phyloP scores from a whole-genome alignment of 2,329 filamentous ascomycete genomes.

The Cordyceps pruinosa region DNA sequence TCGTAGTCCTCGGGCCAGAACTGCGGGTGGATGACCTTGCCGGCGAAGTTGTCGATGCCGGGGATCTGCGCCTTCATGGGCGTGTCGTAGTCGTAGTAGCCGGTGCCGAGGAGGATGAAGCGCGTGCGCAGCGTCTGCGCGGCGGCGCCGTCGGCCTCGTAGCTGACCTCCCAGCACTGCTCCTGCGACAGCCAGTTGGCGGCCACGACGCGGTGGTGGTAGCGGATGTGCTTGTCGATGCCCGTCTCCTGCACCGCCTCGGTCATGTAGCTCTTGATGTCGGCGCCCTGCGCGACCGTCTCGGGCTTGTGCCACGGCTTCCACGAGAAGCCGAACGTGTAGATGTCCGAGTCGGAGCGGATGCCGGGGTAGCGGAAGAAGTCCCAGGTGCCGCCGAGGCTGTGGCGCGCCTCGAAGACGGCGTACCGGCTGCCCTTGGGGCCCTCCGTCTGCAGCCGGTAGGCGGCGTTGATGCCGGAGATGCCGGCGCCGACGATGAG shows the following conservation, averaged over 20 bases:
- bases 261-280: conserved; percentile 49
- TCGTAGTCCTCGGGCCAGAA: conserved; percentile 66
- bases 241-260: conserved; percentile 41
- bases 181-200: conserved; percentile 48
- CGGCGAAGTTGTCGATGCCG: conserved; percentile 31
- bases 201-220: conserved; percentile 39
- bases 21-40: conserved; percentile 58
- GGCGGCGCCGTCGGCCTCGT: conserved; percentile 19
- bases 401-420: conserved; percentile 63
- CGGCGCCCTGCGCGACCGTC: conserved; percentile 43
- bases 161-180: conserved; percentile 45
- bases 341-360: conserved; percentile 54
- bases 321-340: conserved; percentile 62
- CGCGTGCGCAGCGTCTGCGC: conserved; percentile 32
- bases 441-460: conserved; percentile 54
- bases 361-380: conserved; percentile 72
- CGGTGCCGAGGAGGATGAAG: conserved; percentile 49
- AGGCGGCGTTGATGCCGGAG: conserved; percentile 67
- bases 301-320: conserved; percentile 55
- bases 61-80: conserved; percentile 46
- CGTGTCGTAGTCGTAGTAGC: conserved; percentile 62
- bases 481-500: conserved; percentile 68
- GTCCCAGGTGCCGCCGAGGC: conserved; percentile 72
- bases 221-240: conserved; percentile 50
- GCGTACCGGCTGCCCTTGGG: conserved; percentile 49